These are phyloP conservation scores for Solanum clarkiae DNA, from an alignment of 257 asterid species.

Conservation along the genomic window DNA sequence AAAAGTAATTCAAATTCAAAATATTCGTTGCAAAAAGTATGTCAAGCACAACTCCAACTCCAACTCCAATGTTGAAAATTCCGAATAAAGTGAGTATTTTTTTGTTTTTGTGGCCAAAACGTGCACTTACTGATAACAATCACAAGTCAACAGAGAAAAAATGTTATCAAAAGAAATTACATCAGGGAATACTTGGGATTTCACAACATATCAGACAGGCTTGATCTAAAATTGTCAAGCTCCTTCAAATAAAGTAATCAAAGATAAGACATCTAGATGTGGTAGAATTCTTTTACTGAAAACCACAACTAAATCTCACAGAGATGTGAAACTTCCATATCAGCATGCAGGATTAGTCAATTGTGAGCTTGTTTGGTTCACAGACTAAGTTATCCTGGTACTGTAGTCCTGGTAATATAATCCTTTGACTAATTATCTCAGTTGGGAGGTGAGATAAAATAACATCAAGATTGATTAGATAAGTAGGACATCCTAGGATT, in stretches of 20 bases:
- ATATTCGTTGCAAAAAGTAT: no score
- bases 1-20: no score
- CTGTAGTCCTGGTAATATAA: background rate
- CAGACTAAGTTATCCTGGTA: background rate
- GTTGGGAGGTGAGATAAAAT: background rate
- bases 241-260: background rate
- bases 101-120: no score
- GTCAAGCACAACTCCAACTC: no score
- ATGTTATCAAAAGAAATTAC: background rate
- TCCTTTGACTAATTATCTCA: background rate
- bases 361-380: background rate
- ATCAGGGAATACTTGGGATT: background rate
- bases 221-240: background rate
- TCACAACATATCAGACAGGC: background rate
- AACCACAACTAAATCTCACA: background rate
- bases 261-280: background rate
- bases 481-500: background rate
- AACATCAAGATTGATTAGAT: background rate
- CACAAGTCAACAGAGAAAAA: background rate
- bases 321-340: background rate
- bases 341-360: background rate
- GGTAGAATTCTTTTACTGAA: background rate
- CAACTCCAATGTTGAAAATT: no score
- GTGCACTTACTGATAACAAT: background rate
- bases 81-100: no score